phyloP scores from a whole-genome alignment of 352 stramenopile genomes.

The Phytophthora capsici region DNA sequence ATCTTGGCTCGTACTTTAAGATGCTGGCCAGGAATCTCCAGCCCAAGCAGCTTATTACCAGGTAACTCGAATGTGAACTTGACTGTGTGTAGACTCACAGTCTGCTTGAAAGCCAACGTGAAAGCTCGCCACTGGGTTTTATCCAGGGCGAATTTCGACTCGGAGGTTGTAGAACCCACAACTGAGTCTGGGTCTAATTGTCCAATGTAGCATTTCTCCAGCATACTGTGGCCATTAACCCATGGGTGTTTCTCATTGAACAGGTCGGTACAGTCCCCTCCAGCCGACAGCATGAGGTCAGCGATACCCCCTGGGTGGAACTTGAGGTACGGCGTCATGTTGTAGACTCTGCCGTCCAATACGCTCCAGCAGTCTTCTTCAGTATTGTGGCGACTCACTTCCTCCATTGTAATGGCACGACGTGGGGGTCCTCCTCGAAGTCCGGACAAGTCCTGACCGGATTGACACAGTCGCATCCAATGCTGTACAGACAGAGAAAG shows the following conservation, averaged over 20 bases:
- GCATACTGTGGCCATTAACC: constrained; percentile 93
- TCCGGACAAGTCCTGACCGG: constrained; percentile 87
- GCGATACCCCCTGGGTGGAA: constrained; percentile 97
- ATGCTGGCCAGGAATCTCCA: constrained; percentile 79
- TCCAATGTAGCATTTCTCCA: constrained; percentile 89
- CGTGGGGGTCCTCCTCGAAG: constrained; percentile 61
- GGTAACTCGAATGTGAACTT: constrained; percentile 85
- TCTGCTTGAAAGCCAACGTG: constrained; percentile 62
- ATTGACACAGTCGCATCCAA: constrained; percentile 92
- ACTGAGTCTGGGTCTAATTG: constrained; percentile 66
- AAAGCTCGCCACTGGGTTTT: constrained; percentile 74
- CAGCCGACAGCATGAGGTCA: constrained; percentile 92
- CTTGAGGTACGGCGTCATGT: constrained; percentile 96
- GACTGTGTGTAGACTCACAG: constrained; percentile 59
- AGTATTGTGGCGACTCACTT: constrained; percentile 89
- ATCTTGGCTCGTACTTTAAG: constrained; percentile 83
- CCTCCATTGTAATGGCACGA: constrained; percentile 75
- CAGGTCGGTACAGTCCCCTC: constrained; percentile 94
- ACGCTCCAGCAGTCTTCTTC: constrained; percentile 95
- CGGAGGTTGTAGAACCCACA: neutral
- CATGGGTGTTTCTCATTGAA: constrained; percentile 98
- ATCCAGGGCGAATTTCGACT: constrained; percentile 63
- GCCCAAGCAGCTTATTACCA: constrained; percentile 61
- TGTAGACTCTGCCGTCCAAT: constrained; percentile 94
- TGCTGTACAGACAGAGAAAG: constrained; percentile 56